Evolutionary conservation across 352 stramenopile species (phyloP).

Genomic region (Phytophthora multivora): DNA sequence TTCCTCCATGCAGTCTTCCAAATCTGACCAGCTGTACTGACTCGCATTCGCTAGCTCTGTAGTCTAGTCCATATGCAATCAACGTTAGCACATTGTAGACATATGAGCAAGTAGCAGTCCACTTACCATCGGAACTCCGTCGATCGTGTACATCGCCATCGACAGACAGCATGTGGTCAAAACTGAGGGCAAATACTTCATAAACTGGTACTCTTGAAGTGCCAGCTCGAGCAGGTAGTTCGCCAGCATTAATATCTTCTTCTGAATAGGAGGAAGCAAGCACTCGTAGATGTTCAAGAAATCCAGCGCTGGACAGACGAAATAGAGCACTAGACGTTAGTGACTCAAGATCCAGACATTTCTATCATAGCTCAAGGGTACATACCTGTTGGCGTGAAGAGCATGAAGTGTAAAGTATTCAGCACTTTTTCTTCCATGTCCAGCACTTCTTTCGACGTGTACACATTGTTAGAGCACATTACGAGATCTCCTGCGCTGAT

Average conservation of each 20-base stretch:
- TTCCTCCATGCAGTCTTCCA: constrained; percentile 85
- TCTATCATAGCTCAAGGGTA: not conserved
- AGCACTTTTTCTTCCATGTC: constrained; percentile 92
- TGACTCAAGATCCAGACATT: not conserved
- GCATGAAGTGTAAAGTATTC: constrained; percentile 91
- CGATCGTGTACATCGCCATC: constrained; percentile 86
- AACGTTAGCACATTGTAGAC: not conserved
- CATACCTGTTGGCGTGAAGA: constrained; percentile 85
- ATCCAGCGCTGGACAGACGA: constrained; percentile 60
- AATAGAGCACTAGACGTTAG: no score
- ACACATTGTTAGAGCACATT: constrained; percentile 92
- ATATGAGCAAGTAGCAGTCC: not conserved
- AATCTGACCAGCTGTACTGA: constrained; percentile 72
- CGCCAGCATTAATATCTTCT: constrained; percentile 87
- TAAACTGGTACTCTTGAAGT: constrained; percentile 89
- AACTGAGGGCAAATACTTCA: constrained; percentile 83
- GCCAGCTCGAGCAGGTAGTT: constrained; percentile 89
- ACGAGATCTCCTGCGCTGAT: constrained; percentile 91
- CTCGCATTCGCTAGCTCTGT: constrained; percentile 82
- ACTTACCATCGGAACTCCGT: constrained; percentile 80
- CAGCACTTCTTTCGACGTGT: constrained; percentile 87
- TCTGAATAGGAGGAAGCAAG: constrained; percentile 84
- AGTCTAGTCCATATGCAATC: constrained; percentile 41
- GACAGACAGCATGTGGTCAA: constrained; percentile 86
- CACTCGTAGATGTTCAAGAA: constrained; percentile 91